Base-by-base conservation (phyloP, 345 rosid species). In the Theobroma cacao region DNA sequence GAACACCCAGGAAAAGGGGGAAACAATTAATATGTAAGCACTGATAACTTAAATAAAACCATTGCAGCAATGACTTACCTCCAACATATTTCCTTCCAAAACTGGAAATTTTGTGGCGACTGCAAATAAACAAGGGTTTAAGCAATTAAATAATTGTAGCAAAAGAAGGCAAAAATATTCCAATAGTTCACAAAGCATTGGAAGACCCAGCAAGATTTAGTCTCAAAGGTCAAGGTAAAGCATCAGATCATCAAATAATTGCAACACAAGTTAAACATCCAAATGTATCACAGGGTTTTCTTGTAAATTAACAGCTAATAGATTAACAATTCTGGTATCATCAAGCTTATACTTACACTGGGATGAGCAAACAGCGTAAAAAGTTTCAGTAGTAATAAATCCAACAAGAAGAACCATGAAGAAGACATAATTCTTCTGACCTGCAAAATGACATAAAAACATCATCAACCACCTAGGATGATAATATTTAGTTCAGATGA, bases 371-470 rank as follows among this genome's bases (percentile, higher is more conserved):
- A 78, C 62, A 17, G 86, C n/a, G 41, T 85, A 89, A 82, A 90
- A 88, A 77, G 62, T 80, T 81, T 91, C 91, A 13, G 91, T 77
- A 43, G 75, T 20, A 52, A 91, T 80, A 77, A 91, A 89, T 75
- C 90, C 91, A 62, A 84, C 78, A 62, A 89, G 87, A 84, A 91
- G 91, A 81, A 78, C 85, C 74, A 91, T 75, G 81, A 91, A 91
- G 56, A 87, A 85, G 17, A 68, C 74, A 84, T 88, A 69, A 78
- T 91, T 91, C 41, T 82, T 86, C 82, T 87, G 82, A 52, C 93
- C 95, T 91, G 88, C 84, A 80, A 5, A 68, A 52, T 59, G 40
- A 72, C 11, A 65, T 22, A 43, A 50, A 20, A 79, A 41, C 24
- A 72, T 62, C 20, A 68, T 22, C 20, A 75, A 40, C 71, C 1